Evolutionary conservation across 2,329 filamentous ascomycete genomes (phyloP).

Genomic region (Monascus ruber): DNA sequence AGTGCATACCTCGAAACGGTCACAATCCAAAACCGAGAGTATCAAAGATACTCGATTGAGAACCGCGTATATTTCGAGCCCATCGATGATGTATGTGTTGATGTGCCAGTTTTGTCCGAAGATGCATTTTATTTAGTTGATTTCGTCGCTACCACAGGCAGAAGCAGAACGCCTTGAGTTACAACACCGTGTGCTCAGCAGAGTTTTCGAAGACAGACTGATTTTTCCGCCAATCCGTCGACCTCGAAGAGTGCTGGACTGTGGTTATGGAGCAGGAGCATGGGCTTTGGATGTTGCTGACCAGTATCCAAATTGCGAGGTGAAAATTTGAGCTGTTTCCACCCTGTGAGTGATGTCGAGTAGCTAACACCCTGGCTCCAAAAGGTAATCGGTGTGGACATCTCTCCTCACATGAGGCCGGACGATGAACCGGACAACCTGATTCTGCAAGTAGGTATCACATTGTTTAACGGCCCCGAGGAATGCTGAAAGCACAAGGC

Average conservation of each 20-base stretch:
- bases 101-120: neutral
- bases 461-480: too few species aligned
- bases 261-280: slow-evolving; percentile 58
- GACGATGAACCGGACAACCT: slow-evolving; percentile 55
- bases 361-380: slow-evolving; percentile 8
- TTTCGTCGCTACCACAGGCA: slow-evolving; percentile 37
- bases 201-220: slow-evolving; percentile 54
- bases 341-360: neutral
- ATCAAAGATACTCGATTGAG: slow-evolving; percentile 55
- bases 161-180: slow-evolving; percentile 55
- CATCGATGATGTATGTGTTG: slow-evolving; percentile 53
- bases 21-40: slow-evolving; percentile 51
- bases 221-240: slow-evolving; percentile 57
- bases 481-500: neutral
- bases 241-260: slow-evolving; percentile 54
- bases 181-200: slow-evolving; percentile 52
- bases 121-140: neutral
- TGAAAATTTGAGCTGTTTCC: slow-evolving; percentile 21
- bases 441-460: slow-evolving; percentile 47
- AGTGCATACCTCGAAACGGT: slow-evolving; percentile 48
- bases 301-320: slow-evolving; percentile 53
- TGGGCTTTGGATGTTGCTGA: slow-evolving; percentile 62
- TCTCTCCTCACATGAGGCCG: slow-evolving; percentile 58
- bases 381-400: slow-evolving; percentile 60
- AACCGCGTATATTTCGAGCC: slow-evolving; percentile 57